phyloP scores from a whole-genome alignment of 2,329 filamentous ascomycete genomes.

The Pleurostoma richardsiae region DNA sequence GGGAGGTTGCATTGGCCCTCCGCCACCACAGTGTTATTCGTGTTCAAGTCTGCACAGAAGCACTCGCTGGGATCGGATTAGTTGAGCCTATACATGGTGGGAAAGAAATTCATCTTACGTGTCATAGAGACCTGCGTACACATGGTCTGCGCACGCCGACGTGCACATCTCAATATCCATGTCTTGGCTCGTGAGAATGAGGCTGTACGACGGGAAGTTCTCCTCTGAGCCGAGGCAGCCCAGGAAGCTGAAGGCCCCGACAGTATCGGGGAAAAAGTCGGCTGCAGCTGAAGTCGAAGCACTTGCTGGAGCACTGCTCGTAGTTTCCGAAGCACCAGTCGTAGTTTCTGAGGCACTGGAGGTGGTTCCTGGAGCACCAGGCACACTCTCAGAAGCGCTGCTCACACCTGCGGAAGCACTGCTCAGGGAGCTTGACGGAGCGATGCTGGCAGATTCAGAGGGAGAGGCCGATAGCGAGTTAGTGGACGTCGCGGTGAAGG shows the following conservation, averaged over 20 bases:
- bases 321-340: not conserved
- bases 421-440: not conserved
- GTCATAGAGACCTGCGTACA: not conserved
- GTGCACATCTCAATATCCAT: not conserved
- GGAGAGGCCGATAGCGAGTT: not conserved
- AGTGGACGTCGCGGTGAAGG: not conserved
- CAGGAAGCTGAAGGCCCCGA: not conserved
- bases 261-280: not conserved
- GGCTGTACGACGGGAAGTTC: not conserved
- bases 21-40: not conserved
- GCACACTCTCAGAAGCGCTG: not conserved
- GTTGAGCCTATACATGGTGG: not conserved
- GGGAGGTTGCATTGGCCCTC: not conserved
- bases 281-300: not conserved
- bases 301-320: not conserved
- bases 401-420: not conserved
- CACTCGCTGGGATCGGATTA: not conserved
- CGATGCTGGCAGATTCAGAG: not conserved
- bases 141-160: not conserved
- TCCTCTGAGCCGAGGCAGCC: not conserved
- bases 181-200: not conserved
- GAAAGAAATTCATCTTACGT: not conserved
- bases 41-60: not conserved
- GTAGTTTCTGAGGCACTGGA: not conserved
- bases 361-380: not conserved